Conservation (phyloP, 139 green algal genomes). For the Yamagishiella unicocca region DNA sequence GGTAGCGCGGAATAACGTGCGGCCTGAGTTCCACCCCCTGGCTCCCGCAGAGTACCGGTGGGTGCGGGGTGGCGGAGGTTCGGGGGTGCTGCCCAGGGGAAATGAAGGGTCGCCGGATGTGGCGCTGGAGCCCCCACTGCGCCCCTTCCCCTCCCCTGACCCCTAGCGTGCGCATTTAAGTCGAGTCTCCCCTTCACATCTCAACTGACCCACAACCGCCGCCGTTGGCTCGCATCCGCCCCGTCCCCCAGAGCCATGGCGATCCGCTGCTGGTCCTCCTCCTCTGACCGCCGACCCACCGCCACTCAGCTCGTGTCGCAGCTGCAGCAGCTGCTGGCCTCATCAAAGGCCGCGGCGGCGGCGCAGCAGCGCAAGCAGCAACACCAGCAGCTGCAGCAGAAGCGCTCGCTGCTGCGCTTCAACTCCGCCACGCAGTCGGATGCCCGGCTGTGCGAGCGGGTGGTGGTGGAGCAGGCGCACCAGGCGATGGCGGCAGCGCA, state of each 20-base stretch:
- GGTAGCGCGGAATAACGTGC: slow-evolving; percentile 18
- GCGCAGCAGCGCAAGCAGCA: not conserved
- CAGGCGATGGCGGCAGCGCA: not conserved
- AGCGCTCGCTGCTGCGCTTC: not conserved
- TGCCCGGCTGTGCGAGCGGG: not conserved
- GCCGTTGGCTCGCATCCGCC: not conserved
- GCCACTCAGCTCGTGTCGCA: slow-evolving; percentile 29
- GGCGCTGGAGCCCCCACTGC: not conserved
- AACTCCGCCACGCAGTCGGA: not conserved
- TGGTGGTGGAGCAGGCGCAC: not conserved
- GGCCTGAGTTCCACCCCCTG: slow-evolving; percentile 42
- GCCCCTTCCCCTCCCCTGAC: not conserved
- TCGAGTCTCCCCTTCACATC: not conserved
- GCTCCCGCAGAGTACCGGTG: slow-evolving; percentile 25
- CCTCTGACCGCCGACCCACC: slow-evolving; percentile 22
- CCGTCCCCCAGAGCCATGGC: slow-evolving; percentile 1
- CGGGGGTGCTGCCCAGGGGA: too few species aligned
- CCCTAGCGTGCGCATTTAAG: not conserved
- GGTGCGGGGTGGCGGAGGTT: not conserved
- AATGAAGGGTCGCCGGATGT: not conserved
- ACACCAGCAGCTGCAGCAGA: slow-evolving; percentile 5
- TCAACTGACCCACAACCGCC: not conserved
- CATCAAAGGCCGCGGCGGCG: not conserved
- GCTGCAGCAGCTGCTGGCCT: slow-evolving; percentile 11
- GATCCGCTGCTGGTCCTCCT: slow-evolving; percentile 3